phyloP scores from a whole-genome alignment of 768 basidiomycete species.

The Panus rudis region DNA sequence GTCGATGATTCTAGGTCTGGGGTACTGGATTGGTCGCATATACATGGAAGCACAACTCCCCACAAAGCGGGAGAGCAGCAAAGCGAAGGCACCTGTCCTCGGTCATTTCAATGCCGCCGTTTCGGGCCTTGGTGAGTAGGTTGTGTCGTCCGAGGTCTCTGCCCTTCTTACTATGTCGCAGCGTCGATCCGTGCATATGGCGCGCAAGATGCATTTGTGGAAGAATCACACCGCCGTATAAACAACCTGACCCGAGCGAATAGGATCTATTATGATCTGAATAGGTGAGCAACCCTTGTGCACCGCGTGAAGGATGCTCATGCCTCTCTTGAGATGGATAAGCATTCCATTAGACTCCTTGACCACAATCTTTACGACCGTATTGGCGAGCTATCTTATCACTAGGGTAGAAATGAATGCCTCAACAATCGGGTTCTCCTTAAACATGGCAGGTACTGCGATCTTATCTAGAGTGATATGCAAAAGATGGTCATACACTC shows the following conservation, averaged over 20 bases:
- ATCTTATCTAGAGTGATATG: too few species aligned
- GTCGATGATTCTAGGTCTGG: slow-evolving; percentile 28
- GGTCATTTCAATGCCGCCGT: slow-evolving; percentile 47
- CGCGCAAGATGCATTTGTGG: slow-evolving; percentile 36
- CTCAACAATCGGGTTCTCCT: slow-evolving; percentile 32
- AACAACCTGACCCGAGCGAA: slow-evolving; percentile 39
- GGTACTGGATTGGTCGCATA: slow-evolving; percentile 37
- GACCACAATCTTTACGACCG: slow-evolving; percentile 44
- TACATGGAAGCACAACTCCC: slow-evolving; percentile 52
- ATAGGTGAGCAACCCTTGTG: slow-evolving; percentile 26
- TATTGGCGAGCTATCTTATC: slow-evolving; percentile 46
- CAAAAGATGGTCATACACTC: background rate
- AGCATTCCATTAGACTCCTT: slow-evolving; percentile 47
- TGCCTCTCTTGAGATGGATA: slow-evolving; percentile 32
- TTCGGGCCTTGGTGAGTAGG: slow-evolving; percentile 33
- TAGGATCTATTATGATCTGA: slow-evolving; percentile 40
- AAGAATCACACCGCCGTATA: slow-evolving; percentile 37
- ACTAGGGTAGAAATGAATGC: slow-evolving; percentile 36
- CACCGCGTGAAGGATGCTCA: background rate
- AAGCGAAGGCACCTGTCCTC: slow-evolving; percentile 40
- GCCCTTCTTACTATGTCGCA: slow-evolving; percentile 9
- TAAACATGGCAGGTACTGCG: slow-evolving; percentile 35
- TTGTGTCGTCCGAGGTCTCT: background rate
- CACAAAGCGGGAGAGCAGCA: slow-evolving; percentile 51
- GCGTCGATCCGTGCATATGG: slow-evolving; percentile 50